Evolutionary conservation across 169 alveolate species (phyloP), one percentile per base, ranked within the genome.

Genomic region (Eimeria brunetti): DNA sequence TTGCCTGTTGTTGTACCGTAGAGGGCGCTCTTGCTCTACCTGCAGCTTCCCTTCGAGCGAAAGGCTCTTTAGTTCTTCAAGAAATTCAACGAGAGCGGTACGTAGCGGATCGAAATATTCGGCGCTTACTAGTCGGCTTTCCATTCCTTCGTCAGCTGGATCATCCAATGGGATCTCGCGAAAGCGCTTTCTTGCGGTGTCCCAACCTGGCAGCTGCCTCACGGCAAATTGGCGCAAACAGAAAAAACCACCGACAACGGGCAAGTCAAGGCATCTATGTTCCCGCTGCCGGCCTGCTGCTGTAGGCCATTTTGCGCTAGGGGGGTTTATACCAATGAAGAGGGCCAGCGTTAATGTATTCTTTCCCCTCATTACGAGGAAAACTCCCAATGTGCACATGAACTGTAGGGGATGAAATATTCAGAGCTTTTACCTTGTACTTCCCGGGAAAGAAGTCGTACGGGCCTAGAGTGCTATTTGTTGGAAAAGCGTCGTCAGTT

Each of bases 371-470:
- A 12, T 9, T 7, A 7, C 27, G 38, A 30, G 49, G 86, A 18
- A 67, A 44, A 44, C 30, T 73, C 14, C 33, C 30, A 5, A 4
- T 73, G 33, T 14, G 22, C 30, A 38, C 22, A 33, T 33, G 49
- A 12, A 33, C 30, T 30, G 8, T 67, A 30, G 41, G n/a, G n/a
- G 53, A 38, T 73, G 53, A 18, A 2, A 38, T 38, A n/a, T 33
- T 24, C 18, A 6, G 9, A 14, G 44, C 62, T 22, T 41, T 78
- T 49, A 93, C 96, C 76, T 93, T 93, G 89, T 93, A 93, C 93
- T 93, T 93, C 44, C 96, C 96, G 6, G 86, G 85, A 53, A 93
- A 93, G 69, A 93, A 93, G 86, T 93, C 86, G 67, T 36, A 93
- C 16, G 96, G 96, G 49, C 96, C 96, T 9, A 93, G 76, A 33